Base-by-base conservation (phyloP, 805 yeast genomes). In the Saccharomycopsis javanensis region DNA sequence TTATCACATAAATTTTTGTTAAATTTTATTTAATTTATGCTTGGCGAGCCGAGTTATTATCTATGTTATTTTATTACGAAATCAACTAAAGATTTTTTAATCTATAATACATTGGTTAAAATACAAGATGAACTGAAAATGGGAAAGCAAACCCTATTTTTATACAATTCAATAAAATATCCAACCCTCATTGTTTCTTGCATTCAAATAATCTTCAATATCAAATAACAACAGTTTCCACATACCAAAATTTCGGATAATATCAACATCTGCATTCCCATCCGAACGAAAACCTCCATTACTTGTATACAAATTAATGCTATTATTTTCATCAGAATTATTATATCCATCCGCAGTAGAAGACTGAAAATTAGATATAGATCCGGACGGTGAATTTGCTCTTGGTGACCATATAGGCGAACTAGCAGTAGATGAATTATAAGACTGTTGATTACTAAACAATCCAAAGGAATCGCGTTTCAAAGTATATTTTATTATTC, bases 131-230 rank as follows among this genome's bases (percentile, higher is more conserved):
- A n/a, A n/a, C n/a, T n/a, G n/a, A n/a, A n/a, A n/a, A n/a, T n/a
- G n/a, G n/a, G n/a, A n/a, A 30, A 30, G 34, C 23, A 42, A 42
- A 42, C 8, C 23, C 11, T 8, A 20, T 42, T 20, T 20, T 3
- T 42, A 20, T 8, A 4, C 5, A 4, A 5, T 28, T 45, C 54
- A 57, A 11, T 35, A 45, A 5, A 48, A 33, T 10, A 57, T 37
- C 59, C 59, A 57, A 7, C 59, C 59, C 16, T 54, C 38, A 10
- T 5, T 5, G 31, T 57, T 53, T 37, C 54, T 53, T 10, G 30
- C 28, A 7, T 38, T 37, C 31, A 57, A 30, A 20, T 53, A 53
- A n/a, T 16, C 53, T 46, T 50, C 51, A 30, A 57, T 37, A 23
- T 57, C 59, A 10, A 23, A 34, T 13, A 57, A 4, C 50, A 57